Evolutionary conservation across 306 rosid species (phyloP).

Genomic region (Cicer chorassanicum): DNA sequence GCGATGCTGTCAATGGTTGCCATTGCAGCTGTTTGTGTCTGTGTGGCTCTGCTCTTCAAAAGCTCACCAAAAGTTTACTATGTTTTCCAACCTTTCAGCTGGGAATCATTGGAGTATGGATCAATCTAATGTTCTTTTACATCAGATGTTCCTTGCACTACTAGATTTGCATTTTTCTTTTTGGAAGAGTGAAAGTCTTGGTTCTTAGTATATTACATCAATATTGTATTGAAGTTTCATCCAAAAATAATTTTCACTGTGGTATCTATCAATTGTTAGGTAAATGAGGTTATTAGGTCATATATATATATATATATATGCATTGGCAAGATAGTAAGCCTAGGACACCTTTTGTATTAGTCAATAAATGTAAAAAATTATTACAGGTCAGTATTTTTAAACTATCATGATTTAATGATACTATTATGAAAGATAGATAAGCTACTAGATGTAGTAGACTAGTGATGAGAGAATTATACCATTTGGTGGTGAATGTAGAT

Average conservation of each 20-base stretch:
- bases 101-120: slow-evolving; percentile 86
- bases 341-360: slow-evolving; percentile 36
- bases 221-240: slow-evolving; percentile 26
- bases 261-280: slow-evolving; percentile 39
- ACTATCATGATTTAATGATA: slow-evolving; percentile 21
- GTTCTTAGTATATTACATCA: slow-evolving; percentile 44
- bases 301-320: slow-evolving; percentile 8
- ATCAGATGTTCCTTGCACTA: slow-evolving; percentile 27
- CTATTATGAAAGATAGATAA: slow-evolving; percentile 18
- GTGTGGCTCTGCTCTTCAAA: slow-evolving; percentile 94
- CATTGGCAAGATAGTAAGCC: slow-evolving; percentile 29
- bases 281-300: slow-evolving; percentile 22
- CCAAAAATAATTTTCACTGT: slow-evolving; percentile 26
- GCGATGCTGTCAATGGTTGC: slow-evolving; percentile 94
- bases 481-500: not conserved
- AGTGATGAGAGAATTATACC: not conserved
- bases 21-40: slow-evolving; percentile 93
- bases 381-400: slow-evolving; percentile 9
- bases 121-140: slow-evolving; percentile 53
- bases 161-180: slow-evolving; percentile 31
- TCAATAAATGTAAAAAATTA: slow-evolving; percentile 42
- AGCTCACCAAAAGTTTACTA: slow-evolving; percentile 81
- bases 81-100: slow-evolving; percentile 84
- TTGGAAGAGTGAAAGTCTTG: slow-evolving; percentile 27
- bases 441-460: slow-evolving; percentile 16